Evolutionary conservation across 768 basidiomycete genomes (phyloP).

Genomic region (Amanita fuliginea): DNA sequence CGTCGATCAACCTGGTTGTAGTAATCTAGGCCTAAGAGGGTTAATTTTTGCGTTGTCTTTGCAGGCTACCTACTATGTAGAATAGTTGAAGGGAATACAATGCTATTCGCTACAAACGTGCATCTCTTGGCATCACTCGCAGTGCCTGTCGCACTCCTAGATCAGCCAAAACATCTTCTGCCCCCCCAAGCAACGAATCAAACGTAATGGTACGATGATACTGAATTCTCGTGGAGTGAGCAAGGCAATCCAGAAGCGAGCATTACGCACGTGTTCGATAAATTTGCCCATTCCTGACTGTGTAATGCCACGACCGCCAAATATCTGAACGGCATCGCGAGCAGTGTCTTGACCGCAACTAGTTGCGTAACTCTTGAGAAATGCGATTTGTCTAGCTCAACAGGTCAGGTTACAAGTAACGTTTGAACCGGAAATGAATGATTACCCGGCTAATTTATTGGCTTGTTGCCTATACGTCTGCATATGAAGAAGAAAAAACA

Average conservation of each 20-base stretch:
- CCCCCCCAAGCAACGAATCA: constrained; percentile 63
- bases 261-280: constrained; percentile 53
- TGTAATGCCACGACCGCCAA: constrained; percentile 82
- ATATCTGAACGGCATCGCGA: constrained; percentile 48
- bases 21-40: neutral
- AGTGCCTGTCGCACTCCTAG: constrained; percentile 69
- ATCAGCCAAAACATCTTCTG: constrained; percentile 64
- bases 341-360: constrained; percentile 55
- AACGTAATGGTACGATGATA: constrained; percentile 59
- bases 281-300: constrained; percentile 70
- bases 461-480: constrained; percentile 68
- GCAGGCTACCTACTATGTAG: neutral
- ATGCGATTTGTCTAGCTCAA: constrained; percentile 46
- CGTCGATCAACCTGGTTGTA: neutral
- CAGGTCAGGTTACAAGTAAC: neutral
- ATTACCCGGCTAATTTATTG: constrained; percentile 58
- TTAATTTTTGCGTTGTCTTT: too few species aligned
- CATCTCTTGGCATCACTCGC: constrained; percentile 55
- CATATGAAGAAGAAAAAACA: neutral
- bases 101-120: constrained; percentile 33
- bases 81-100: neutral
- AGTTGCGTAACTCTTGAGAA: constrained; percentile 63
- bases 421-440: constrained; percentile 4
- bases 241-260: neutral
- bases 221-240: constrained; percentile 18